A percentile compares a stretch with the other conserved stretches of the same genome.
Evolutionary conservation across 2,329 filamentous ascomycete species (phyloP).

Genomic region (Sporothrix brasiliensis): DNA sequence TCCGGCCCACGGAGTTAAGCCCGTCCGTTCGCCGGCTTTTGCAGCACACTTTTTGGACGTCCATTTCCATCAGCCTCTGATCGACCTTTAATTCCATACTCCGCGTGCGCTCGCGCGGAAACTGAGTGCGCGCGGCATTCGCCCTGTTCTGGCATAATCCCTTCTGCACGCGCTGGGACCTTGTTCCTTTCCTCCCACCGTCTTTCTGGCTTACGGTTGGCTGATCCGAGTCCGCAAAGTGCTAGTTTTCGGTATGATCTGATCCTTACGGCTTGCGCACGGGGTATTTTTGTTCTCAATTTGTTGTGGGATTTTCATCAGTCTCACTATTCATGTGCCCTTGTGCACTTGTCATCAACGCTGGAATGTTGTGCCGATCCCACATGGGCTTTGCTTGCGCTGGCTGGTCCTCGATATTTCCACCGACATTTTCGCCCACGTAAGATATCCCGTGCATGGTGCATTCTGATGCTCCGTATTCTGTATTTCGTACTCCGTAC

Average conservation of each 20-base stretch:
- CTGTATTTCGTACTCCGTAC: background rate
- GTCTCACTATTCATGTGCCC: too few species aligned
- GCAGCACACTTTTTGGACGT: background rate
- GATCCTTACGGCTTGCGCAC: background rate
- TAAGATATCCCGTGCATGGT: too few species aligned
- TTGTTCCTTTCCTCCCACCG: background rate
- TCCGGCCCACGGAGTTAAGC: conserved; percentile 25
- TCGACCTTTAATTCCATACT: conserved; percentile 20
- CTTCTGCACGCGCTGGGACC: background rate
- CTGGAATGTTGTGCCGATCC: conserved; percentile 23
- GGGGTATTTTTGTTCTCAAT: background rate
- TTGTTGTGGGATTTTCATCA: background rate
- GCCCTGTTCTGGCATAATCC: conserved; percentile 10
- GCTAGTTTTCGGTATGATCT: conserved; percentile 1
- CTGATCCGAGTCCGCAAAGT: background rate
- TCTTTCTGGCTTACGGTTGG: background rate
- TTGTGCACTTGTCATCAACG: conserved; percentile 18
- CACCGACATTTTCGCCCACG: background rate
- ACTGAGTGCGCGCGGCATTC: background rate
- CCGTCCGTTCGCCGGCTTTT: conserved; percentile 14
- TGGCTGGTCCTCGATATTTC: background rate
- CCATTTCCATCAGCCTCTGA: background rate
- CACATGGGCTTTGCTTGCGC: background rate
- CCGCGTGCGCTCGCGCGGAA: background rate
- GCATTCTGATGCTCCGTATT: background rate